These are phyloP conservation scores for Colletotrichum sp. DNA, from an alignment of 2,329 filamentous ascomycete species.

Conservation along the genomic window DNA sequence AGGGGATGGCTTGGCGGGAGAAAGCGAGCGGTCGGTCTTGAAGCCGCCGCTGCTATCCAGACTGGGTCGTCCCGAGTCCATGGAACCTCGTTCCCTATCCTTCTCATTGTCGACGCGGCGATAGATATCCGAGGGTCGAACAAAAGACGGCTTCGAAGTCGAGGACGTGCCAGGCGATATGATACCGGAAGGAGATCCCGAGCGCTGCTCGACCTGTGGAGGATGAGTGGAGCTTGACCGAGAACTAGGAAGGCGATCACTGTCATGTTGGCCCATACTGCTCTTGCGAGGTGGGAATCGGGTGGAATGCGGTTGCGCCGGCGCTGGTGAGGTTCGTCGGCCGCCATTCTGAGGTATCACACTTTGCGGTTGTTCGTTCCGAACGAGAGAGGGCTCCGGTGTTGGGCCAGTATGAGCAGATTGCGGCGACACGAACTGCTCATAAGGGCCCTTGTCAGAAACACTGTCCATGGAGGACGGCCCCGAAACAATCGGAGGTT, in stretches of 20 bases:
- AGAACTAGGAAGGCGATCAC: slow-evolving; percentile 30
- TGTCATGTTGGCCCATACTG: slow-evolving; percentile 57
- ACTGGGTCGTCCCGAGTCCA: slow-evolving; percentile 63
- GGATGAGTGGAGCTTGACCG: slow-evolving; percentile 31
- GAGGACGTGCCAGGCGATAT: slow-evolving; percentile 39
- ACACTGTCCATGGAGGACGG: slow-evolving; percentile 11
- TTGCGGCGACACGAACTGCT: slow-evolving; percentile 25
- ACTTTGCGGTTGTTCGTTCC: slow-evolving; percentile 1
- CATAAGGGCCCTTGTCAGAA: slow-evolving; percentile 19
- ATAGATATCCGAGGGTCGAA: slow-evolving; percentile 80
- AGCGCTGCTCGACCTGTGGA: slow-evolving; percentile 39
- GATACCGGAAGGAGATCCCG: slow-evolving; percentile 42
- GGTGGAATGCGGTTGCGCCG: slow-evolving; percentile 31
- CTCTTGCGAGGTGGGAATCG: slow-evolving; percentile 67
- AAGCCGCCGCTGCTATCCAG: slow-evolving; percentile 50
- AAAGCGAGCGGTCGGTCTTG: background rate
- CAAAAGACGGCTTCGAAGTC: slow-evolving; percentile 66
- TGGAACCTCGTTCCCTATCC: slow-evolving; percentile 58
- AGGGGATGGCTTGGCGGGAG: background rate
- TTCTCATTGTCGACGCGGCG: slow-evolving; percentile 72
- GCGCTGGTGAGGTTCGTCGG: slow-evolving; percentile 1
- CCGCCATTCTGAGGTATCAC: slow-evolving; percentile 5
- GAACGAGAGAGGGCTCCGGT: background rate
- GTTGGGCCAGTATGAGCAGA: slow-evolving; percentile 15
- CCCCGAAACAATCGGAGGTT: background rate